phyloP scores from a whole-genome alignment of 768 basidiomycete species.

The Rhodotorula graminis region DNA sequence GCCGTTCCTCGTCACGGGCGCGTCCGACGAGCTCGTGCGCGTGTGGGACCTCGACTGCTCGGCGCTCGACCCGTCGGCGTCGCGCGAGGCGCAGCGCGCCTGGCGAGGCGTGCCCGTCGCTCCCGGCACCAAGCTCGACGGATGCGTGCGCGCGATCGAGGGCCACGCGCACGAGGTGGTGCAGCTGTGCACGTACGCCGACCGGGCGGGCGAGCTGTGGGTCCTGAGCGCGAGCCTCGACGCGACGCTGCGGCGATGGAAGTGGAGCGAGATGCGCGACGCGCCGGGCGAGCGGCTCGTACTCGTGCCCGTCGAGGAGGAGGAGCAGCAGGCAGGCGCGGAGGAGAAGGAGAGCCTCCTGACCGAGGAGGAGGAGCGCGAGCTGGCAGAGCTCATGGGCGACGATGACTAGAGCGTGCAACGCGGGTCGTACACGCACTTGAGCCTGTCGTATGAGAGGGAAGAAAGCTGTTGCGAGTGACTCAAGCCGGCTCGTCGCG shows the following conservation, averaged over 20 bases:
- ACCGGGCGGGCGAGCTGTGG: conserved; percentile 65
- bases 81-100: conserved; percentile 1
- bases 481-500: neutral
- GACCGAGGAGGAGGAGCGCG: conserved; percentile 84
- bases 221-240: conserved; percentile 79
- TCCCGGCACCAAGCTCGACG: neutral
- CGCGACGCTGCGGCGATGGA: conserved; percentile 81
- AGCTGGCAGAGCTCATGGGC: conserved; percentile 73
- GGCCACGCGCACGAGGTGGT: conserved; percentile 89
- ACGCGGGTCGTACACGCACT: neutral
- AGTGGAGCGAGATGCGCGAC: conserved; percentile 57
- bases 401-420: conserved; percentile 18
- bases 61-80: conserved; percentile 16
- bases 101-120: conserved; percentile 7
- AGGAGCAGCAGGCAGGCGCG: conserved; percentile 37
- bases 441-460: no score
- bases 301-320: conserved; percentile 43
- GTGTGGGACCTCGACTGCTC: conserved; percentile 67
- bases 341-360: conserved; percentile 47
- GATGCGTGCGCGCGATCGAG: conserved; percentile 64
- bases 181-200: conserved; percentile 62
- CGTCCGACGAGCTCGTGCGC: conserved; percentile 70
- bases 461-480: no score
- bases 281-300: conserved; percentile 44
- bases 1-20: conserved; percentile 72